Base-by-base conservation (phyloP, 148 eudicot species). In the Heliosperma pusillum region DNA sequence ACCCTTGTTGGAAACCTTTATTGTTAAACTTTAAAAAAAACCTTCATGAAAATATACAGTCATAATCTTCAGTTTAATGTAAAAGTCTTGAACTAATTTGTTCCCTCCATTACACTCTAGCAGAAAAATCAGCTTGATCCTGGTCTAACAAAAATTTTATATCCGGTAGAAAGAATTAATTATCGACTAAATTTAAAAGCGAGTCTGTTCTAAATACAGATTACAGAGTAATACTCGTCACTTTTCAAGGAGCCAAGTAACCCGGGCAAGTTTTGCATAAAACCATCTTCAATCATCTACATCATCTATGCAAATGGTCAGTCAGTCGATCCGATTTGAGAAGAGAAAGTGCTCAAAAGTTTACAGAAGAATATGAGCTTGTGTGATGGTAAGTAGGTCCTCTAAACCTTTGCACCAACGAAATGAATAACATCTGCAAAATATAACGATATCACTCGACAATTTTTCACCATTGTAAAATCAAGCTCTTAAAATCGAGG, bases 351-450 rank as follows among this genome's bases (percentile, higher is more conserved):
- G 33, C 74, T 90, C 90, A 95, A 75, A 92, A 92, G 77, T 92
- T 81, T 27, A 92, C 96, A 10, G 91, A 87, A 69, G 99, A 90
- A 81, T 89, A 95, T 13, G 99, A 88, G 85, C 87, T 92, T 65
- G 93, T 83, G 73, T 88, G 85, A 73, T 83, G 82, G 74, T 88
- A 75, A 57, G 90, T 90, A 65, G 93, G 91, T 82, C 96, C 94
- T 82, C 91, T 88, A 77, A 92, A 80, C 84, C 85, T 87, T 74
- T 84, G 89, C 27, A 87, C 80, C 57, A 90, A 56, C 19, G 92
- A 85, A 84, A 75, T 80, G 71, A 77, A 85, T 53, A 71, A 73
- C 77, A 84, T 80, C 99, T 95, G 97, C 85, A 84, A 71, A 81
- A 60, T 45, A 55, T 44, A 30, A 10, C 26, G 10, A 72, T 17